Conservation (phyloP, 371 early-diverging fungal genomes). For the Mortierella sp. region DNA sequence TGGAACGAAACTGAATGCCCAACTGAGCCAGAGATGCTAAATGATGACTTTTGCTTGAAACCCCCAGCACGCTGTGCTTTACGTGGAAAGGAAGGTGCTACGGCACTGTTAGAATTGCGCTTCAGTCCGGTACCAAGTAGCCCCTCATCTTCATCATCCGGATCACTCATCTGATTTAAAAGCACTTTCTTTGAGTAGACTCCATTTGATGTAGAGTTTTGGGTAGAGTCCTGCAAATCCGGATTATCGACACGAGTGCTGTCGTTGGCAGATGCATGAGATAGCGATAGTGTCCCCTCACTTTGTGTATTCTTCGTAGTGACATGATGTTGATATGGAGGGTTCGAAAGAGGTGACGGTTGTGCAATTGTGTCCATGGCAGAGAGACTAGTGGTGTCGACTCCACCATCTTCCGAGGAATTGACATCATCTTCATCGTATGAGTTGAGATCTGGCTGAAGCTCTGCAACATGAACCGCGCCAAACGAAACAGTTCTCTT, state of each 20-base stretch:
- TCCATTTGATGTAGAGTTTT: background rate
- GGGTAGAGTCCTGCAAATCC: background rate
- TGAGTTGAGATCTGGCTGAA: slow-evolving; percentile 44
- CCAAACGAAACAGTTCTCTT: slow-evolving; percentile 52
- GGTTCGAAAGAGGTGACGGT: slow-evolving; percentile 18
- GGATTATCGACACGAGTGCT: background rate
- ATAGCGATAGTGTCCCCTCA: background rate
- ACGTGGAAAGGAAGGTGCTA: slow-evolving; percentile 1
- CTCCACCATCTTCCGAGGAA: slow-evolving; percentile 43
- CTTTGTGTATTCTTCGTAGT: background rate
- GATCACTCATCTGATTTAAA: slow-evolving; percentile 16
- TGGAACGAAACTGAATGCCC: slow-evolving; percentile 14
- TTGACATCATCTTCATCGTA: slow-evolving; percentile 46
- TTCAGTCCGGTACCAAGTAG: slow-evolving; percentile 33
- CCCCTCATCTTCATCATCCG: slow-evolving; percentile 43
- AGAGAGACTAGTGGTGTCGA: background rate
- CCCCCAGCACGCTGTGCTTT: slow-evolving; percentile 14
- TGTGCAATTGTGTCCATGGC: slow-evolving; percentile 5
- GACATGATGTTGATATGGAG: slow-evolving; percentile 5
- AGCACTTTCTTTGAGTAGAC: background rate
- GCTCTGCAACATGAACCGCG: slow-evolving; percentile 53
- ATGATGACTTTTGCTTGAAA: slow-evolving; percentile 4
- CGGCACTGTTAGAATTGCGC: background rate
- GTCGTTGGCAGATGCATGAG: background rate
- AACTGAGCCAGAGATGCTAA: background rate